Evolutionary conservation across 2,329 filamentous ascomycete species (phyloP).

Genomic region (Fonsecaea pedrosoi): DNA sequence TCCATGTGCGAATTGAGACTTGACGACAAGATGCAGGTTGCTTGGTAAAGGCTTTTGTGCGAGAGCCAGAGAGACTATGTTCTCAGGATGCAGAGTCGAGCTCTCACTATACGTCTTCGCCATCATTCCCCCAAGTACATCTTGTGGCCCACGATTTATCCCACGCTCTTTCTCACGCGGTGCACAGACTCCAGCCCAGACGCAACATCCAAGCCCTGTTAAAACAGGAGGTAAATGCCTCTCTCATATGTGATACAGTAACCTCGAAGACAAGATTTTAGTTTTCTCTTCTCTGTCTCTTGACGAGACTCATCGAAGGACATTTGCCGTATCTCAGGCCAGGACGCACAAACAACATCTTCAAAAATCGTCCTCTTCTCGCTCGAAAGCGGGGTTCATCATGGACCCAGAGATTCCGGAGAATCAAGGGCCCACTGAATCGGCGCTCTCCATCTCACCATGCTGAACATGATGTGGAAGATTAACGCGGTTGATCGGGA

Average conservation of each 20-base stretch:
- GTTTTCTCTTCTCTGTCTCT: slow-evolving; percentile 70
- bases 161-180: slow-evolving; percentile 24
- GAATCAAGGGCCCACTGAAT: slow-evolving; percentile 46
- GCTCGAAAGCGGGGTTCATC: slow-evolving; percentile 44
- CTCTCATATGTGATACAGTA: slow-evolving; percentile 81
- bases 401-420: slow-evolving; percentile 41
- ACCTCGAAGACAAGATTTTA: slow-evolving; percentile 95
- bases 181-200: slow-evolving; percentile 38
- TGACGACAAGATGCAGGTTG: slow-evolving; percentile 16
- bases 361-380: slow-evolving; percentile 80
- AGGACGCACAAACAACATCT: slow-evolving; percentile 92
- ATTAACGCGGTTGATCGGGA: slow-evolving; percentile 72
- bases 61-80: not conserved
- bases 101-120: slow-evolving; percentile 19
- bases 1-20: slow-evolving; percentile 19
- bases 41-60: slow-evolving; percentile 21
- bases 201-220: slow-evolving; percentile 43
- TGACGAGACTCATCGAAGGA: slow-evolving; percentile 43
- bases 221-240: slow-evolving; percentile 53
- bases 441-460: slow-evolving; percentile 63
- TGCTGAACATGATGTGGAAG: slow-evolving; percentile 63
- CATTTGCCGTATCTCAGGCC: slow-evolving; percentile 53
- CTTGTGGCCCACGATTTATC: slow-evolving; percentile 30
- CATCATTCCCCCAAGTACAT: slow-evolving; percentile 25
- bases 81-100: slow-evolving; percentile 11